phyloP scores from a whole-genome alignment of 2,329 filamentous ascomycete species.

The Trichophyton mentagrophytes region DNA sequence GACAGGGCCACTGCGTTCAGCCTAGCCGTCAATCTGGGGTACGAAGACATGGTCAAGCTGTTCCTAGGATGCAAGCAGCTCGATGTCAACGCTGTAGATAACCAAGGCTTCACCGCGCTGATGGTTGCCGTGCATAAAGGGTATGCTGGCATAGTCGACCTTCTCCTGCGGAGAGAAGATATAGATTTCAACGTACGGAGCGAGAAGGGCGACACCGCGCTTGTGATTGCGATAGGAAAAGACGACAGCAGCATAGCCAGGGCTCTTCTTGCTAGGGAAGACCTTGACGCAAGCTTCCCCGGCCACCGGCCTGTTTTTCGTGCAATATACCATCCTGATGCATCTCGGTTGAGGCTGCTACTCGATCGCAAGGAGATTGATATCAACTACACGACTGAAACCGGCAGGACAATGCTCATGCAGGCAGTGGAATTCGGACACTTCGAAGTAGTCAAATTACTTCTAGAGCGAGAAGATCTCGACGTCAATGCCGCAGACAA shows the following conservation, averaged over 20 bases:
- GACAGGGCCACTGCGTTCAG: neutral
- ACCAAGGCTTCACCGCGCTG: neutral
- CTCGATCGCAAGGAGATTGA: neutral
- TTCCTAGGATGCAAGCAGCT: neutral
- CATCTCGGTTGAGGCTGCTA: neutral
- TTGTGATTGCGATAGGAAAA: neutral
- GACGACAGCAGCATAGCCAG: neutral
- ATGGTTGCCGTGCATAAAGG: neutral
- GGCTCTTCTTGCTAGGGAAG: neutral
- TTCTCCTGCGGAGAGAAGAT: neutral
- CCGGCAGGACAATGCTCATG: neutral
- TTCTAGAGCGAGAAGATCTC: constrained; percentile 11
- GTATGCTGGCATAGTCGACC: neutral
- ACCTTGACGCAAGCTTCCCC: neutral
- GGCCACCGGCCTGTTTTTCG: neutral
- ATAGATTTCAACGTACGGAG: neutral
- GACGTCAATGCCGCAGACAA: constrained; percentile 1
- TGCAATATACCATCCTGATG: neutral
- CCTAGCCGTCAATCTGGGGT: neutral
- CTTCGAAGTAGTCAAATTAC: constrained; percentile 21
- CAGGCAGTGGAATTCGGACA: constrained; percentile 17
- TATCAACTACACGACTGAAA: neutral
- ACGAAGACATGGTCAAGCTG: neutral
- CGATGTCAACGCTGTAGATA: constrained; percentile 1
- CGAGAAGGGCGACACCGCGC: neutral